Base-by-base conservation (phyloP, 2,329 filamentous ascomycete genomes). In the Zalaria sp. region DNA sequence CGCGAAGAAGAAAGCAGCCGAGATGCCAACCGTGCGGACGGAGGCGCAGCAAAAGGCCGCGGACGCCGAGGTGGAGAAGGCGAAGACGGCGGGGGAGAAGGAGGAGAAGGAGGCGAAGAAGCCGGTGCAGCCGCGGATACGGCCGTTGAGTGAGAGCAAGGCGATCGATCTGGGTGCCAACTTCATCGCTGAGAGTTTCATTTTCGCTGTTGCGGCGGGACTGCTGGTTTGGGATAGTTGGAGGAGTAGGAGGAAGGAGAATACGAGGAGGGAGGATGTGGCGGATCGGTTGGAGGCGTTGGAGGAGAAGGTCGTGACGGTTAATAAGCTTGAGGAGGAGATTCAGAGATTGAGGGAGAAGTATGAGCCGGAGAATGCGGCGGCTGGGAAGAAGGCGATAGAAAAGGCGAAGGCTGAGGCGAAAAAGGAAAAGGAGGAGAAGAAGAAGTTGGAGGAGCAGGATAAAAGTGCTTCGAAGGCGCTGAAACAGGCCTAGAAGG, bases 141-240 rank as follows among this genome's bases (percentile, higher is more conserved):
- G 77, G 36, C 78, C 78, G 5, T 62, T 83, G 7, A 75, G 74
- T 3, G 79, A 83, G 54, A 68, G 73, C 8, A 79, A 81, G 51
- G 78, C 78, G 0, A 81, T 83, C 42, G 78, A 83, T 53, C 71
- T 73, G 32, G 79, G 78, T 3, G 79, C 78, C 3, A 81, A 78
- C 47, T 82, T 83, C 52, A 78, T 79, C 38, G 75, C 75, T 28
- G 78, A 83, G 53, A 61, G 73, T 0, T 83, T 83, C 53, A 66
- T 83, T 34, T 81, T 82, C 50, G 51, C 68, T 3, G 79, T 82
- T 8, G 79, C 74, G 1, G 76, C 74, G 4, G 64, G 71, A 0
- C 58, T 81, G 45, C 75, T 83, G 36, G 56, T 81, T 0, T 75
- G 75, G 41, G 78, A 83, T 52, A 69, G 71, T 18, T 75, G 69